phyloP scores from a whole-genome alignment of 2,329 filamentous ascomycete genomes.

The Trichophyton benhamiae region DNA sequence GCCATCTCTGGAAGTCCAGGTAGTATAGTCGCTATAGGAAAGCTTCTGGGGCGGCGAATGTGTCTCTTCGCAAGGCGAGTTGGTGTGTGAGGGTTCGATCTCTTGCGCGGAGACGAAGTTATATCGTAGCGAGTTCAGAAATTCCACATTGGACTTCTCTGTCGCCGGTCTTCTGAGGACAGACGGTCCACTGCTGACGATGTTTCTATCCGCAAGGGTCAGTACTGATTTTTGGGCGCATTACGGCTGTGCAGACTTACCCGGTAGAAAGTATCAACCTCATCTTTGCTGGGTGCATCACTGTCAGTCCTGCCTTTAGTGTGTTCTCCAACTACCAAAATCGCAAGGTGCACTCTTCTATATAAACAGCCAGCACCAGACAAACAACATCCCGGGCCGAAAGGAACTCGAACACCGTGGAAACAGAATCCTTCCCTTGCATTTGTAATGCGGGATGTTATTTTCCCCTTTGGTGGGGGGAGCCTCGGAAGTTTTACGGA shows the following conservation, averaged over 20 bases:
- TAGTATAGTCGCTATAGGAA: constrained; percentile 23
- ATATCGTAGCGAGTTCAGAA: constrained; percentile 73
- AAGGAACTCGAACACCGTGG: neutral
- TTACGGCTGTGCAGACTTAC: constrained; percentile 35
- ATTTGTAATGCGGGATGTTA: neutral
- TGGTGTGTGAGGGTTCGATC: constrained; percentile 32
- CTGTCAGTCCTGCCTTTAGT: neutral
- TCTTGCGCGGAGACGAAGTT: constrained; percentile 68
- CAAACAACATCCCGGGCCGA: neutral
- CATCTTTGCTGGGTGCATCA: constrained; percentile 39
- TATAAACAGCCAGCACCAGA: neutral
- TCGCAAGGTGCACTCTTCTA: neutral
- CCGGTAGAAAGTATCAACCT: constrained; percentile 77
- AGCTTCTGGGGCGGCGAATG: constrained; percentile 11
- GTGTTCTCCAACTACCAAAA: neutral
- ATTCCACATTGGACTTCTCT: constrained; percentile 82
- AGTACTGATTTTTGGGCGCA: neutral
- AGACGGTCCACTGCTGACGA: constrained; percentile 71
- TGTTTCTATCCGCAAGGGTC: constrained; percentile 45
- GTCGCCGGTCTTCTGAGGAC: constrained; percentile 67
- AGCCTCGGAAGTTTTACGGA: neutral
- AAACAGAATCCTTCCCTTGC: neutral
- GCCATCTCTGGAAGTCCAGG: constrained; percentile 55
- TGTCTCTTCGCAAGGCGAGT: constrained; percentile 16
- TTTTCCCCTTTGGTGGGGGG: neutral